Evolutionary conservation across 768 basidiomycete genomes (phyloP).

Genomic region (Boletus fagicola): DNA sequence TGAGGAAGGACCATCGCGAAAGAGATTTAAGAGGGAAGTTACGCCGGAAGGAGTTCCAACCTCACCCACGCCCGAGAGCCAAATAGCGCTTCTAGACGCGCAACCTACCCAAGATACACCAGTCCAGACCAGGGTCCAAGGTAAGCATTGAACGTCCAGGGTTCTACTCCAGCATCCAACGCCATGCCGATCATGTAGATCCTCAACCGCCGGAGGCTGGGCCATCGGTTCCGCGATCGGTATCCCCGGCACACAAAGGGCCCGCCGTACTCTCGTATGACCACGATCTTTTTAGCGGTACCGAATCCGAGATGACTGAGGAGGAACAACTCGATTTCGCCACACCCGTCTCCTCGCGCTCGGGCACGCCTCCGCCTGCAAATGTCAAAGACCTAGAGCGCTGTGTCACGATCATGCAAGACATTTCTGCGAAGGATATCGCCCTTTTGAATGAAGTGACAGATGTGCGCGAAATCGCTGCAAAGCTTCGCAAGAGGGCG

Average conservation of each 20-base stretch:
- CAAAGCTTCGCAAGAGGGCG: constrained; percentile 19
- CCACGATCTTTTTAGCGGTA: constrained; percentile 16
- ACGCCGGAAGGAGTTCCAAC: neutral
- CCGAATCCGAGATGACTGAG: constrained; percentile 26
- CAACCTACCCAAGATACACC: neutral
- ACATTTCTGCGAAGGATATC: constrained; percentile 21
- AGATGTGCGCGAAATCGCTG: constrained; percentile 16
- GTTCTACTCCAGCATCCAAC: neutral
- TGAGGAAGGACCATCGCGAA: constrained; percentile 16
- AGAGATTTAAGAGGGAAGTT: constrained; percentile 9
- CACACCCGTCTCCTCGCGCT: constrained; percentile 26
- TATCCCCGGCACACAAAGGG: neutral
- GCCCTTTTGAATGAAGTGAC: constrained; percentile 10
- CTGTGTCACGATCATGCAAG: constrained; percentile 28
- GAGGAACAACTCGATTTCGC: constrained; percentile 17
- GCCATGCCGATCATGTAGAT: neutral
- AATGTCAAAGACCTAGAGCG: constrained; percentile 20
- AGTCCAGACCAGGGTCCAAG: neutral
- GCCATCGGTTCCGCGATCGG: neutral
- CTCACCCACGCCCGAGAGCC: neutral
- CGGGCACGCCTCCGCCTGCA: constrained; percentile 20
- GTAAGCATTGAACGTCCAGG: neutral
- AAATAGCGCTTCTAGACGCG: neutral
- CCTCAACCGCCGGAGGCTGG: neutral
- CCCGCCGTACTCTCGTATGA: neutral